phyloP scores from a whole-genome alignment of 2,329 filamentous ascomycete species.

The Beauveria australis region DNA sequence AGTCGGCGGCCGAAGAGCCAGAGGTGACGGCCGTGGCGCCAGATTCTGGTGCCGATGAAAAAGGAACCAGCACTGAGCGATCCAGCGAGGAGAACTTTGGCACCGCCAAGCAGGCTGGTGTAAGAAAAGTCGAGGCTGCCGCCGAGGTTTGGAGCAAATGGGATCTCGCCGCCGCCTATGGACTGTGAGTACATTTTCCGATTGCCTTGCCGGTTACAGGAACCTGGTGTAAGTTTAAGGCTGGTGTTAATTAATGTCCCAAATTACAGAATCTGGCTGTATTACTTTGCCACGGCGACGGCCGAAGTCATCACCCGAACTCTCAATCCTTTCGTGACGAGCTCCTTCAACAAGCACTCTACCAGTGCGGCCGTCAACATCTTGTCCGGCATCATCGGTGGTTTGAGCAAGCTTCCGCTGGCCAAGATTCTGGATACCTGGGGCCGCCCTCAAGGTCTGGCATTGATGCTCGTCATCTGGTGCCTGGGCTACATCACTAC shows the following conservation, averaged over 20 bases:
- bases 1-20: constrained; percentile 11
- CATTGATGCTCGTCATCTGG: constrained; percentile 42
- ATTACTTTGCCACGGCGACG: constrained; percentile 31
- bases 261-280: constrained; percentile 29
- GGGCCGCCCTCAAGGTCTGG: constrained; percentile 56
- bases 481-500: constrained; percentile 53
- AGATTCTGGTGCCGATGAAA: constrained; percentile 6
- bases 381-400: constrained; percentile 45
- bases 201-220: not conserved
- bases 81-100: constrained; percentile 25
- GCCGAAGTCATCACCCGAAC: constrained; percentile 30
- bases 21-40: constrained; percentile 15
- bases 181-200: constrained; percentile 26
- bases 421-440: constrained; percentile 62
- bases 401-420: constrained; percentile 55
- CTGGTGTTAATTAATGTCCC: not conserved
- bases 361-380: constrained; percentile 45
- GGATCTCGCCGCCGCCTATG: constrained; percentile 35
- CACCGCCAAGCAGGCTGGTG: constrained; percentile 35
- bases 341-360: constrained; percentile 43
- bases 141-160: constrained; percentile 32
- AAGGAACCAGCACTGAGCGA: constrained; percentile 10
- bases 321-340: constrained; percentile 41
- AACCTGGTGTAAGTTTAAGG: too few relatives aligned
- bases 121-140: constrained; percentile 40